Evolutionary conservation across 257 asterid genomes (phyloP).

Genomic region (Solanum etuberosum): DNA sequence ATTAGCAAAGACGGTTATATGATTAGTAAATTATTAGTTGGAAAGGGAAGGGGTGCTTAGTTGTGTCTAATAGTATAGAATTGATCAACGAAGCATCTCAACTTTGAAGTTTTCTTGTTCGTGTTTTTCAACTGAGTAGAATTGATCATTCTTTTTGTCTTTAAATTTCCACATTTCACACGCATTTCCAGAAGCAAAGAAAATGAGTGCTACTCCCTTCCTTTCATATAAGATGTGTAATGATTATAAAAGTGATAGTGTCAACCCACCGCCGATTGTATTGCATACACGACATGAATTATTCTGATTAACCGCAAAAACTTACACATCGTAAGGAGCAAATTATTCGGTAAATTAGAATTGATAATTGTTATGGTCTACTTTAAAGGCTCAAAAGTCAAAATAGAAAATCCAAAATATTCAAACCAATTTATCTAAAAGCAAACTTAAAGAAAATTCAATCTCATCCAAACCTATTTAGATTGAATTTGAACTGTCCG

Average conservation of each 20-base stretch:
- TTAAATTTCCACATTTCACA: background rate
- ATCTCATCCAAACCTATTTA: background rate
- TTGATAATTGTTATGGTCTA: background rate
- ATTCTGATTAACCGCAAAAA: background rate
- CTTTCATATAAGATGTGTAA: background rate
- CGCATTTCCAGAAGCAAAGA: background rate
- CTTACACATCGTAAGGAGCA: background rate
- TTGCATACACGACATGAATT: background rate
- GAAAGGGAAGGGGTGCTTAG: background rate
- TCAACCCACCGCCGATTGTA: background rate
- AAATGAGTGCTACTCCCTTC: background rate
- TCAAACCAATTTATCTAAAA: no score
- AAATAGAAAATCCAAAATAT: background rate
- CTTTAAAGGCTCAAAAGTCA: background rate
- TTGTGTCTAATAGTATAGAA: background rate
- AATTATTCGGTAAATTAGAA: background rate
- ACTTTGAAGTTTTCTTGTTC: background rate
- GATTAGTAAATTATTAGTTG: background rate
- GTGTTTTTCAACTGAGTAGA: background rate
- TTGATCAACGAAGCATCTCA: background rate
- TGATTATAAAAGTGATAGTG: background rate
- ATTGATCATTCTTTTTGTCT: background rate
- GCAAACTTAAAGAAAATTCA: background rate
- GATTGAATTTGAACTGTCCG: background rate
- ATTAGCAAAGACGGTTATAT: background rate